These are phyloP conservation scores for Yamadazyma paraphyllophila DNA, from an alignment of 805 yeast species.

Conservation along the genomic window DNA sequence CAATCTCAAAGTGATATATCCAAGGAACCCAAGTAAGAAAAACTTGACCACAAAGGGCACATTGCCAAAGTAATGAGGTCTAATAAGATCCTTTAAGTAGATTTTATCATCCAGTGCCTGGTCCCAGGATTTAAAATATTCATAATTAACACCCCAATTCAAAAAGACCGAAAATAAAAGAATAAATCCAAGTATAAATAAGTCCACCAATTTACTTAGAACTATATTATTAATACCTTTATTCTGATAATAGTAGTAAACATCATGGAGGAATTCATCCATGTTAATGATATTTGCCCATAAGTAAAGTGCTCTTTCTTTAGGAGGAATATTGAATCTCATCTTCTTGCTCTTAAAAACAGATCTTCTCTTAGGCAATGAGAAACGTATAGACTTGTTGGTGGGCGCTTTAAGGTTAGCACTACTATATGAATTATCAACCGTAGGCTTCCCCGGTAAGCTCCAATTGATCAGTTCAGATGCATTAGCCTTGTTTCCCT, in stretches of 20 bases:
- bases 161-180: conserved; percentile 76
- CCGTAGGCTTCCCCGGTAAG: conserved; percentile 6
- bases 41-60: conserved; percentile 49
- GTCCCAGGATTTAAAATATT: conserved; percentile 27
- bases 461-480: conserved; percentile 5
- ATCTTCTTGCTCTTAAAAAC: conserved; percentile 10
- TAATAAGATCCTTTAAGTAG: conserved; percentile 29
- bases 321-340: conserved; percentile 36
- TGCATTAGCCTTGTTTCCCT: background rate
- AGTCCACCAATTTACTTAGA: conserved; percentile 60
- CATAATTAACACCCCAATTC: conserved; percentile 75
- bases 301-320: conserved; percentile 83
- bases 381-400: conserved; percentile 12
- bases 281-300: conserved; percentile 96
- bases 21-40: conserved; percentile 59
- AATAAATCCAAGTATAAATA: conserved; percentile 75
- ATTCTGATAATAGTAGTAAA: conserved; percentile 80
- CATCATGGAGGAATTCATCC: conserved; percentile 80
- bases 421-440: conserved; percentile 3
- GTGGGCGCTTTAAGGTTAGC: background rate
- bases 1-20: conserved; percentile 51
- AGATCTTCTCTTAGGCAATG: conserved; percentile 12
- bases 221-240: conserved; percentile 83
- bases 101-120: conserved; percentile 17
- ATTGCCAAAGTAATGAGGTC: conserved; percentile 45